Conservation (phyloP, 2,329 filamentous ascomycete species). For the Fusarium avenaceum region DNA sequence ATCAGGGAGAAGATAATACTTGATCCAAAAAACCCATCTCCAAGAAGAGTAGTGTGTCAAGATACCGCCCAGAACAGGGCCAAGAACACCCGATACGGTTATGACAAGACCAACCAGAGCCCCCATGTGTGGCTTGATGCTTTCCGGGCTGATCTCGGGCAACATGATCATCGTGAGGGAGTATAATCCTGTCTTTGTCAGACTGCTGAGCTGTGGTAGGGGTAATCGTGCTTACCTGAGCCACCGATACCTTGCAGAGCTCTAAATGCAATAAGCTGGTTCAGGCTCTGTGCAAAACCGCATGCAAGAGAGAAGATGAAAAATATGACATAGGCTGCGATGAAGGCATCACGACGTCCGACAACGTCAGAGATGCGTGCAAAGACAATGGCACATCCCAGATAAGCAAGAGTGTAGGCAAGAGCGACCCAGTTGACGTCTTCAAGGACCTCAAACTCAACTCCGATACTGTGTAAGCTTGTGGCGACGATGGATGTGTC, state of each 20-base stretch:
- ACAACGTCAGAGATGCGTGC: slow-evolving; percentile 68
- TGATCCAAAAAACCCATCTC: slow-evolving; percentile 72
- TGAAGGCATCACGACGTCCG: slow-evolving; percentile 66
- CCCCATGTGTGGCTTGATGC: slow-evolving; percentile 59
- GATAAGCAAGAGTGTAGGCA: slow-evolving; percentile 68
- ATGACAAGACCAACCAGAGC: slow-evolving; percentile 64
- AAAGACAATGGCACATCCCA: slow-evolving; percentile 69
- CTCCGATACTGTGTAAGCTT: slow-evolving; percentile 67
- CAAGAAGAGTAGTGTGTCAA: slow-evolving; percentile 64
- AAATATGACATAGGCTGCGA: slow-evolving; percentile 66
- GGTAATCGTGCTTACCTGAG: slow-evolving; percentile 54
- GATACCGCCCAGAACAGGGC: slow-evolving; percentile 65
- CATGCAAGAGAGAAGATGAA: slow-evolving; percentile 69
- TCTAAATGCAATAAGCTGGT: slow-evolving; percentile 64
- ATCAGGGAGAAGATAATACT: slow-evolving; percentile 53
- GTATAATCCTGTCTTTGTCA: slow-evolving; percentile 60
- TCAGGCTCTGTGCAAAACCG: slow-evolving; percentile 53
- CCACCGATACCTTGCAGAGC: slow-evolving; percentile 66
- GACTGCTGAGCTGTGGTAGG: not conserved
- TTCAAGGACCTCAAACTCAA: slow-evolving; percentile 62
- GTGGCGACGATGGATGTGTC: slow-evolving; percentile 73
- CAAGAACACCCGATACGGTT: slow-evolving; percentile 63
- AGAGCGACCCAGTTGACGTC: slow-evolving; percentile 68
- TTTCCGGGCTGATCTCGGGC: slow-evolving; percentile 62
- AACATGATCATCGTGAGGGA: slow-evolving; percentile 69